Evolutionary conservation across 2,329 filamentous ascomycete genomes (phyloP).

Genomic region (Claviceps maximensis): DNA sequence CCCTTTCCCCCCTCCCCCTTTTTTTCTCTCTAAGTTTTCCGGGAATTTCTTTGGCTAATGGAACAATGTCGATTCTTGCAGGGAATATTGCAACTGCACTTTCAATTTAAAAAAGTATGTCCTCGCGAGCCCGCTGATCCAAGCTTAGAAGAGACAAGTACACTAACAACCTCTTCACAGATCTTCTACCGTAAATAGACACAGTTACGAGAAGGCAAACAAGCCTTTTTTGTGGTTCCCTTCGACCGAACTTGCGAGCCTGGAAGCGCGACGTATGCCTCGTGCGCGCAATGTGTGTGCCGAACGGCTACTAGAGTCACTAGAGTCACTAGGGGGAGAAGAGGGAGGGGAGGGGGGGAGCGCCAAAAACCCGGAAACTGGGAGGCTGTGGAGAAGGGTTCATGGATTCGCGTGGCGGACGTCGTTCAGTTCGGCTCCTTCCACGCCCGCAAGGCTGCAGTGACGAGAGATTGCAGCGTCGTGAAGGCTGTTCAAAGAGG

Average conservation of each 20-base stretch:
- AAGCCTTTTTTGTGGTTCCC: neutral
- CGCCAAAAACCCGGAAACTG: neutral
- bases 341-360: neutral
- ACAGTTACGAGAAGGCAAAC: neutral
- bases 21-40: neutral
- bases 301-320: neutral
- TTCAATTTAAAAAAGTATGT: conserved; percentile 90
- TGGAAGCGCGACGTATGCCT: neutral
- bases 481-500: neutral
- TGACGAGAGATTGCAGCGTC: neutral
- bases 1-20: conserved; percentile 4
- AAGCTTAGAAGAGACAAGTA: neutral
- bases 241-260: neutral
- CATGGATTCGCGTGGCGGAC: neutral
- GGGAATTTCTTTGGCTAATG: neutral
- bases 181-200: conserved; percentile 9
- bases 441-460: neutral
- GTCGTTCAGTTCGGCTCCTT: neutral
- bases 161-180: conserved; percentile 1
- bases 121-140: neutral
- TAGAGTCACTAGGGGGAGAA: no score
- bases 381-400: neutral
- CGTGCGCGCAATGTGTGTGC: neutral
- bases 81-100: conserved; percentile 79
- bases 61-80: neutral